These are phyloP conservation scores for Stephania japonica DNA, from an alignment of 164 flowering plant genomes.

Conservation along the genomic window DNA sequence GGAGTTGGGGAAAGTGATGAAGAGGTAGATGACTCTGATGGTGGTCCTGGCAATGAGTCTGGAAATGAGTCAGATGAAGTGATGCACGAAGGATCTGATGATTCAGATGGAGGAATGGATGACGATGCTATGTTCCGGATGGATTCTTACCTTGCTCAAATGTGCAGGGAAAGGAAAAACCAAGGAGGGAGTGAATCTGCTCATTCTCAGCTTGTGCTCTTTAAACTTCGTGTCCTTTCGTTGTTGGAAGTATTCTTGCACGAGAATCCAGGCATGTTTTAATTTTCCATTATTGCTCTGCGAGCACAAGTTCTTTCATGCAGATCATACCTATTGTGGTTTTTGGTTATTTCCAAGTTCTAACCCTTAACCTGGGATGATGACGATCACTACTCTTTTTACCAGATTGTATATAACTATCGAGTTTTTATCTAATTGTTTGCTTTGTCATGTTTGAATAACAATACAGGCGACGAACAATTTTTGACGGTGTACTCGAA, in stretches of 20 bases:
- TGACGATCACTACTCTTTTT: no score
- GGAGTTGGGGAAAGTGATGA: slow-evolving; percentile 67
- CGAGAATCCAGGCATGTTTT: slow-evolving; percentile 69
- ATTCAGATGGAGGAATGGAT: slow-evolving; percentile 89
- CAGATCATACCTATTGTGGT: not conserved
- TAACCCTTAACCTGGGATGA: no score
- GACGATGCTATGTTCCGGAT: slow-evolving; percentile 95
- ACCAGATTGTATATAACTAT: not conserved
- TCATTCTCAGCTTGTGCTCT: slow-evolving; percentile 79
- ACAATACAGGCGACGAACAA: slow-evolving; percentile 53
- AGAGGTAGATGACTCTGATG: slow-evolving; percentile 65
- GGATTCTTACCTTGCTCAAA: slow-evolving; percentile 73
- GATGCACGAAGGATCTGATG: slow-evolving; percentile 53
- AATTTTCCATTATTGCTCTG: not conserved
- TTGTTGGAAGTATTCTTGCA: slow-evolving; percentile 79
- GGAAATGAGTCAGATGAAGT: slow-evolving; percentile 25
- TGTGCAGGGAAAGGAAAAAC: slow-evolving; percentile 71
- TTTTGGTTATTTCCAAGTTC: no score
- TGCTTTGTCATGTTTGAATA: slow-evolving; percentile 4
- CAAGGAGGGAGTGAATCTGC: slow-evolving; percentile 75
- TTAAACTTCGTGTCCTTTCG: slow-evolving; percentile 96
- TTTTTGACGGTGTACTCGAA: slow-evolving; percentile 71
- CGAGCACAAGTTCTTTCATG: no score
- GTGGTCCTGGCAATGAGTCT: slow-evolving; percentile 22
- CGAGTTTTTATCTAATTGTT: not conserved